Evolutionary conservation across 768 basidiomycete species (phyloP).

Genomic region (Hirschioporus abietinus): DNA sequence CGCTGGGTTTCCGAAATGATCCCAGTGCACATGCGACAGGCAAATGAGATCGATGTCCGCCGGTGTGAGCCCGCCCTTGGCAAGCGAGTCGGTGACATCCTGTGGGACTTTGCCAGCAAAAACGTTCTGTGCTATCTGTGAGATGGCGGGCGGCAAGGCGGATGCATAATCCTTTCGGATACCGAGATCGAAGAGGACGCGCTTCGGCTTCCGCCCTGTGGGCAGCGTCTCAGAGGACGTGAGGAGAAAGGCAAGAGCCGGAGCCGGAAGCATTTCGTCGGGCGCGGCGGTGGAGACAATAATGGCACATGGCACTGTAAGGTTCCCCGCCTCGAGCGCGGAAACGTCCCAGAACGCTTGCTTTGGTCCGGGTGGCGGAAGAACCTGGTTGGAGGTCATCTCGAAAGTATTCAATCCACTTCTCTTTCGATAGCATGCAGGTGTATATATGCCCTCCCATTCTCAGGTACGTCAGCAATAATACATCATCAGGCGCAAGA

Average conservation of each 20-base stretch:
- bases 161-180: slow-evolving; percentile 42
- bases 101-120: slow-evolving; percentile 13
- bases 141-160: slow-evolving; percentile 30
- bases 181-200: slow-evolving; percentile 48
- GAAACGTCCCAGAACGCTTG: slow-evolving; percentile 20
- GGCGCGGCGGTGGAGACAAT: slow-evolving; percentile 11
- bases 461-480: too few species aligned
- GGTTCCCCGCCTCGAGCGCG: slow-evolving; percentile 18
- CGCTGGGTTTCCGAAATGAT: slow-evolving; percentile 41
- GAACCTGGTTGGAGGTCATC: slow-evolving; percentile 2
- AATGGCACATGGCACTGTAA: slow-evolving; percentile 15
- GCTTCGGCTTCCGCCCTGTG: neutral
- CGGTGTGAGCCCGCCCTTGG: slow-evolving; percentile 42
- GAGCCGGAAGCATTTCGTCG: slow-evolving; percentile 6
- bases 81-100: slow-evolving; percentile 41
- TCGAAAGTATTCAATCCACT: neutral
- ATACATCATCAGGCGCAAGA: too few species aligned
- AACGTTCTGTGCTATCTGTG: slow-evolving; percentile 20
- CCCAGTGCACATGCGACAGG: slow-evolving; percentile 51
- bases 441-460: too few species aligned
- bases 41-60: slow-evolving; percentile 39
- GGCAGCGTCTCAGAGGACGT: slow-evolving; percentile 5
- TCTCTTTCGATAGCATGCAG: too few species aligned
- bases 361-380: slow-evolving; percentile 14
- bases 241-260: slow-evolving; percentile 16